Evolutionary conservation across 495 filamentous ascomycete species (phyloP), one percentile per base, ranked within the genome.

Genomic region (Aspergillus sclerotiicarbonarius): DNA sequence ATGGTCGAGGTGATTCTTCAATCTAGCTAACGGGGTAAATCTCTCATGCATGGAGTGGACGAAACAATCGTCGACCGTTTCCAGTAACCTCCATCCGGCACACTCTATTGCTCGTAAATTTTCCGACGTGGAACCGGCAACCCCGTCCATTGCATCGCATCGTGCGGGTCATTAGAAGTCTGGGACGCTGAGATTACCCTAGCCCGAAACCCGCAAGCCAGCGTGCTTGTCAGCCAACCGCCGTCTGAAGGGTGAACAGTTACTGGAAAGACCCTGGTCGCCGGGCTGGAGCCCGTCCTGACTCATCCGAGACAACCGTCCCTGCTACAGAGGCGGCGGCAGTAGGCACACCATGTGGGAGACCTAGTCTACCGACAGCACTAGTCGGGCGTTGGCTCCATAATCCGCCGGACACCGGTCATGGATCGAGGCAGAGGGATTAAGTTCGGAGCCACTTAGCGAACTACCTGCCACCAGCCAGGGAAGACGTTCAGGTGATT

Each of bases 351-450:
- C 63, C 63, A 66, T 63, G 66, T 68, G 63, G 63, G 50, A 65
- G 48, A 61, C 63, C 66, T 63, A 47, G 51, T 30, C 50, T 63
- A 58, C 63, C 59, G 61, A 58, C 49, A 52, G 53, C 51, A 51
- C 60, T 62, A 63, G 66, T 63, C 50, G 58, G 60, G 57, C 59
- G 54, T 62, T 69, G 63, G 61, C 66, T 62, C 57, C 61, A 58
- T 56, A 62, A 62, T 59, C 66, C 57, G 62, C 66, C 59, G 60
- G 61, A 65, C 60, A 63, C 58, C 53, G 58, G 59, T 56, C 49
- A 52, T 57, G 53, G 53, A 66, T 61, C 64, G 53, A 62, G 51
- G 50, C 54, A 54, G 32, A 57, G 41, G 54, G 51, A 51, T 62
- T 55, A 60, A 31, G 21, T 56, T 63, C 51, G 43, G 31, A 58